Conservation (phyloP, 768 basidiomycete genomes). For the Lactarius sanguifluus region DNA sequence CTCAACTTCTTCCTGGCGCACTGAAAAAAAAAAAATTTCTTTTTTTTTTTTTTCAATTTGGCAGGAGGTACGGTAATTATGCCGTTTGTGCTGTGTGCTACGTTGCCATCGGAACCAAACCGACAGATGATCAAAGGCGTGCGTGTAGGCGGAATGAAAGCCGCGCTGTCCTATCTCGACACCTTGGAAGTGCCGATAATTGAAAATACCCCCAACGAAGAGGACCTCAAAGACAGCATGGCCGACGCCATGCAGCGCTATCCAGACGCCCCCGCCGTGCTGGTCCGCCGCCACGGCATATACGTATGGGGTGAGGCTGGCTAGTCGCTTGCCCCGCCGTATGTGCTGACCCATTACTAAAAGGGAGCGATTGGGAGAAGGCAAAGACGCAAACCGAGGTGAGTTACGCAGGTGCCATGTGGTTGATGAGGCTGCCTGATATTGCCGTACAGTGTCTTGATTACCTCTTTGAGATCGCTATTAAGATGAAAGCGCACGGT, state of each 20-base stretch:
- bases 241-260: slow-evolving; percentile 77
- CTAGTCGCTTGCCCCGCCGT: slow-evolving; percentile 16
- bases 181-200: slow-evolving; percentile 86
- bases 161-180: slow-evolving; percentile 79
- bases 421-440: not conserved
- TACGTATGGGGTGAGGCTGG: slow-evolving; percentile 75
- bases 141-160: slow-evolving; percentile 70
- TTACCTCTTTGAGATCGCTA: slow-evolving; percentile 86
- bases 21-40: no score
- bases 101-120: not conserved
- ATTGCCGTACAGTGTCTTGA: slow-evolving; percentile 60
- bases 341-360: not conserved
- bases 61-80: slow-evolving; percentile 4
- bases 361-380: slow-evolving; percentile 78
- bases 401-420: not conserved
- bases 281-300: slow-evolving; percentile 77
- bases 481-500: slow-evolving; percentile 73
- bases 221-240: slow-evolving; percentile 88
- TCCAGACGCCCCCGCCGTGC: slow-evolving; percentile 74
- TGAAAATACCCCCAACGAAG: slow-evolving; percentile 88
- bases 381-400: slow-evolving; percentile 89
- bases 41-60: not conserved
- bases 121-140: slow-evolving; percentile 92
- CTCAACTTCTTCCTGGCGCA: not conserved
- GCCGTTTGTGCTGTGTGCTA: slow-evolving; percentile 10